Percentiles rank a stretch among this genome's conserved stretches.
These are phyloP conservation scores for Wilhelminamyces savonicus DNA, from an alignment of 805 yeast species.

Conservation along the genomic window DNA sequence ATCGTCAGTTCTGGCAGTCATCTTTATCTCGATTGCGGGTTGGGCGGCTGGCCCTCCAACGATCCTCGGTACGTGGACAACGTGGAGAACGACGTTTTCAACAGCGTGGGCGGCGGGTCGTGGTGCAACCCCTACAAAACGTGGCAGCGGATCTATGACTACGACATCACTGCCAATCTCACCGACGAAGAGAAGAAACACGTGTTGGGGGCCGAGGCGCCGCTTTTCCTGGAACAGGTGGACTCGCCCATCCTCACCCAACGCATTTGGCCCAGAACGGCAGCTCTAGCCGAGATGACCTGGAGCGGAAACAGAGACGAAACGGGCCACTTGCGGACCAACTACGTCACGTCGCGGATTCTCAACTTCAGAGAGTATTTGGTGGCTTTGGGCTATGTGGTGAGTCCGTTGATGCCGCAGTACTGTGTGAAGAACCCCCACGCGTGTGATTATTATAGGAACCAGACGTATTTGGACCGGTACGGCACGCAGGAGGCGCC, in stretches of 20 bases:
- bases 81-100: slow-evolving; percentile 16
- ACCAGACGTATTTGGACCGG: too few relatives aligned
- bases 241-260: slow-evolving; percentile 23
- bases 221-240: slow-evolving; percentile 34
- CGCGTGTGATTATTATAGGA: slow-evolving; percentile 31
- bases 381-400: slow-evolving; percentile 26
- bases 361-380: slow-evolving; percentile 34
- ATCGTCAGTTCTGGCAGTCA: slow-evolving; percentile 27
- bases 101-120: slow-evolving; percentile 25
- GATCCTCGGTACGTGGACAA: slow-evolving; percentile 25
- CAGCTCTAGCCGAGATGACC: slow-evolving; percentile 33
- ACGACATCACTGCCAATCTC: slow-evolving; percentile 24
- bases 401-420: slow-evolving; percentile 30
- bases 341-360: slow-evolving; percentile 26
- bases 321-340: slow-evolving; percentile 21
- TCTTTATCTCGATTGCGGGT: slow-evolving; percentile 37
- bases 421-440: slow-evolving; percentile 31
- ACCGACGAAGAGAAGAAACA: slow-evolving; percentile 22
- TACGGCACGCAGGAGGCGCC: too few relatives aligned
- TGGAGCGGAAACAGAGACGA: slow-evolving; percentile 37
- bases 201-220: slow-evolving; percentile 33
- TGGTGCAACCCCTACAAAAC: slow-evolving; percentile 41
- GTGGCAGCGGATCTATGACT: slow-evolving; percentile 36
- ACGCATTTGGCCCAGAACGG: slow-evolving; percentile 35
- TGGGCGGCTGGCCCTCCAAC: slow-evolving; percentile 30